phyloP scores from a whole-genome alignment of 768 basidiomycete genomes.

The Agrocybe chaxingu region DNA sequence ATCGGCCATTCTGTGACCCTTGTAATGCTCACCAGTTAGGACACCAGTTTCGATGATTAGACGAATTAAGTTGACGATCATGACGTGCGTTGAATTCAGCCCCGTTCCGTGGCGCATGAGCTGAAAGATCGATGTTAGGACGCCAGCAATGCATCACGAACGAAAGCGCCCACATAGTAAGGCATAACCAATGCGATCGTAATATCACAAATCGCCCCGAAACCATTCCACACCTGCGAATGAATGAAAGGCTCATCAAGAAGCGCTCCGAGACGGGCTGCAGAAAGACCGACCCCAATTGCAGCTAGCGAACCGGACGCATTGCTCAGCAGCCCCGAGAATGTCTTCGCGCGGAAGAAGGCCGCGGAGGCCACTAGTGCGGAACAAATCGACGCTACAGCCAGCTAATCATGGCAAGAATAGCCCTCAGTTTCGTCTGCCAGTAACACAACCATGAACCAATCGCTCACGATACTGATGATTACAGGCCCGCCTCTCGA shows the following conservation, averaged over 20 bases:
- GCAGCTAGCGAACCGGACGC: conserved; percentile 12
- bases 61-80: conserved; percentile 24
- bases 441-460: no score
- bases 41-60: conserved; percentile 28
- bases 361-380: conserved; percentile 19
- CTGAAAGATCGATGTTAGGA: conserved; percentile 5
- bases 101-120: conserved; percentile 27
- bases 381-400: conserved; percentile 16
- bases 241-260: neutral
- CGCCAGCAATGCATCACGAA: no score
- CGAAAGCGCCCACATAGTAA: conserved; percentile 22
- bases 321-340: conserved; percentile 14
- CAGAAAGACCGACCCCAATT: conserved; percentile 20
- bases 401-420: conserved; percentile 12
- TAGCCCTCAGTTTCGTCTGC: neutral
- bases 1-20: neutral
- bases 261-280: neutral
- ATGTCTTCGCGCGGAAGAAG: conserved; percentile 18
- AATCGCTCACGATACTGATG: conserved; percentile 17
- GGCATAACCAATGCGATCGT: conserved; percentile 28
- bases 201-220: conserved; percentile 28
- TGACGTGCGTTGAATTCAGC: conserved; percentile 21
- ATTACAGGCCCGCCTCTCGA: conserved; percentile 15
- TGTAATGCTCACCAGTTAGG: conserved; percentile 21
- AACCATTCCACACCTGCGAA: conserved; percentile 26